phyloP scores from a whole-genome alignment of 2,329 filamentous ascomycete species.

The Aspergillus hortae region DNA sequence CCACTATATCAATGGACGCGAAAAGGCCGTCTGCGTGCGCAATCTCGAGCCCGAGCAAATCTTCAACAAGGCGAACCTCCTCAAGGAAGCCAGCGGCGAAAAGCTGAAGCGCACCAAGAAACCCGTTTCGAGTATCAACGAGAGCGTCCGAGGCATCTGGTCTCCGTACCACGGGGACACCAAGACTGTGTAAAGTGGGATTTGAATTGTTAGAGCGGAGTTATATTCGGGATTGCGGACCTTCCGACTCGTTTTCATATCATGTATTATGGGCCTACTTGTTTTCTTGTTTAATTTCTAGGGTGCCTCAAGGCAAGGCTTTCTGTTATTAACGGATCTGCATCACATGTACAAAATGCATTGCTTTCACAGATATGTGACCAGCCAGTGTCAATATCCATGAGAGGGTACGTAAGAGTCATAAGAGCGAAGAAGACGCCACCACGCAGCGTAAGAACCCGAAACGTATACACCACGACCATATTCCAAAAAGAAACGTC shows the following conservation, averaged over 20 bases:
- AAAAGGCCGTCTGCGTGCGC: constrained; percentile 82
- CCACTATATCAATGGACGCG: constrained; percentile 85
- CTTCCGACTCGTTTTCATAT: constrained; percentile 14
- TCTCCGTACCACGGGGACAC: constrained; percentile 59
- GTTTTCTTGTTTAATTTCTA: constrained; percentile 15
- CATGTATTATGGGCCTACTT: constrained; percentile 28
- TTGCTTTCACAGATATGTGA: not conserved
- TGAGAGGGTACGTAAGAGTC: no score
- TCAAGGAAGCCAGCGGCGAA: constrained; percentile 47
- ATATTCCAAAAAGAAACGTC: constrained; percentile 2
- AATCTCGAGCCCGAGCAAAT: constrained; percentile 81
- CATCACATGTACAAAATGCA: constrained; percentile 24
- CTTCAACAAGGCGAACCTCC: constrained; percentile 64
- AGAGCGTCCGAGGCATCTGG: constrained; percentile 64
- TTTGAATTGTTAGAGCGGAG: constrained; percentile 12
- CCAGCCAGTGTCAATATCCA: not conserved
- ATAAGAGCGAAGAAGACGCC: not conserved
- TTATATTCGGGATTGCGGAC: constrained; percentile 14
- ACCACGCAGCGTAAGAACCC: not conserved
- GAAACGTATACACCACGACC: not conserved
- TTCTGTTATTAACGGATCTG: constrained; percentile 16
- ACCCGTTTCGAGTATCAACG: constrained; percentile 59
- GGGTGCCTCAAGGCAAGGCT: constrained; percentile 10
- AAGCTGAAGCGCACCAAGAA: constrained; percentile 53
- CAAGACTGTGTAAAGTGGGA: constrained; percentile 44